Conservation (phyloP, 176 grass and related monocot genomes). For the Areca catechu region DNA sequence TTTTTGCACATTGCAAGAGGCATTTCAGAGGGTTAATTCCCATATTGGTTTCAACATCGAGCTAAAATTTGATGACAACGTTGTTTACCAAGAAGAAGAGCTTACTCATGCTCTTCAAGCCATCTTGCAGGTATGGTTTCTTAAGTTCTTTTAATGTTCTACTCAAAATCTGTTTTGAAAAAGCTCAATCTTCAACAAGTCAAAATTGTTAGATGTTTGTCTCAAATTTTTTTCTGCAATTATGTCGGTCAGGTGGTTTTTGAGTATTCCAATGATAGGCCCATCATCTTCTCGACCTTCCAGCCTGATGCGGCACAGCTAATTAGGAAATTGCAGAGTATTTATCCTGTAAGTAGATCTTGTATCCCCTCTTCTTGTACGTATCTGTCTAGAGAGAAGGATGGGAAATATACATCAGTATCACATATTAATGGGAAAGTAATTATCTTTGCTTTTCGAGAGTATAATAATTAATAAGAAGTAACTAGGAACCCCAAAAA, state of each 20-base stretch:
- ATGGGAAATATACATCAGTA: too few relatives aligned
- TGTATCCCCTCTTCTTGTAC: too few relatives aligned
- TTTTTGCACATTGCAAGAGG: conserved; percentile 70
- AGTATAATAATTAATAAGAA: too few relatives aligned
- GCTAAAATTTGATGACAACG: conserved; percentile 68
- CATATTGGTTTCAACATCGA: conserved; percentile 77
- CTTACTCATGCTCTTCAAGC: conserved; percentile 42
- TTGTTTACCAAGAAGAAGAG: conserved; percentile 56
- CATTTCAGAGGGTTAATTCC: conserved; percentile 9
- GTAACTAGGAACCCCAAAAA: too few relatives aligned
- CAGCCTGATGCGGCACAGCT: conserved; percentile 68
- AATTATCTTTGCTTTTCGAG: too few relatives aligned
- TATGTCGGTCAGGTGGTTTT: conserved; percentile 38
- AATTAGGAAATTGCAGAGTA: conserved; percentile 54
- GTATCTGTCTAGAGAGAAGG: too few relatives aligned
- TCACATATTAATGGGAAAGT: too few relatives aligned
- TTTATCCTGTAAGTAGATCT: conserved; percentile 53
- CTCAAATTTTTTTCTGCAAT: too few relatives aligned
- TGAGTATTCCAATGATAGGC: conserved; percentile 47
- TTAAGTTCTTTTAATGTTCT: too few relatives aligned
- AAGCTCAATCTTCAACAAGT: too few relatives aligned
- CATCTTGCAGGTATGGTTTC: conserved; percentile 33
- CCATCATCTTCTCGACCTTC: conserved; percentile 82
- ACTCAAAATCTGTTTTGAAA: too few relatives aligned
- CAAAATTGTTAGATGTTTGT: too few relatives aligned